Conservation (phyloP, 768 basidiomycete species). For the Tulasnella sp. region DNA sequence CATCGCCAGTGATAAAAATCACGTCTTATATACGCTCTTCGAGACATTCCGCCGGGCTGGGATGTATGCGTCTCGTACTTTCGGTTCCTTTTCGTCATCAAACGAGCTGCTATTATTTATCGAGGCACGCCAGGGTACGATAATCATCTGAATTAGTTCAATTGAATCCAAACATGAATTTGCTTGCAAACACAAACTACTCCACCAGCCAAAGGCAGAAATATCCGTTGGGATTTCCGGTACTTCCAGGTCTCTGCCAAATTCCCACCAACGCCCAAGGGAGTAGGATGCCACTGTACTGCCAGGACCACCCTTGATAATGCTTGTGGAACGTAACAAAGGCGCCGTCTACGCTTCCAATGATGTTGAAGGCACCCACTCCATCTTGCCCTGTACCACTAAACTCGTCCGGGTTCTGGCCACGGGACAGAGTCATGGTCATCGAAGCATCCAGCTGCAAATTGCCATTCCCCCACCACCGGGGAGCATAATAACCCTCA, state of each 20-base stretch:
- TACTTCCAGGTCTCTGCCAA: background rate
- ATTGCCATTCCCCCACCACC: background rate
- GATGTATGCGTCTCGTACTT: no score
- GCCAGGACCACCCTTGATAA: background rate
- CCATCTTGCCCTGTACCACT: background rate
- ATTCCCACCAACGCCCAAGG: background rate
- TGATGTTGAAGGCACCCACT: background rate
- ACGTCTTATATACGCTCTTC: no score
- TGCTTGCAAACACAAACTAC: background rate
- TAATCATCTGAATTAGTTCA: background rate
- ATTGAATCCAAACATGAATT: background rate
- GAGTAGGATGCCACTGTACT: constrained; percentile 2
- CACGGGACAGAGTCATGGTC: background rate
- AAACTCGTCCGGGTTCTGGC: background rate
- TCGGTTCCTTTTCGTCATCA: no score
- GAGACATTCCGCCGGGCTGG: no score
- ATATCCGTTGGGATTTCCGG: background rate
- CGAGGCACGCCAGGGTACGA: constrained; percentile 33
- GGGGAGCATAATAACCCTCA: background rate
- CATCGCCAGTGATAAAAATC: no score
- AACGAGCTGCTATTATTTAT: constrained; percentile 36
- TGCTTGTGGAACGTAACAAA: background rate
- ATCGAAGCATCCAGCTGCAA: background rate
- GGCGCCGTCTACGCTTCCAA: background rate
- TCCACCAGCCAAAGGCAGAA: background rate